phyloP scores from a whole-genome alignment of 495 filamentous ascomycete genomes.

The Trichoderma erinaceum region DNA sequence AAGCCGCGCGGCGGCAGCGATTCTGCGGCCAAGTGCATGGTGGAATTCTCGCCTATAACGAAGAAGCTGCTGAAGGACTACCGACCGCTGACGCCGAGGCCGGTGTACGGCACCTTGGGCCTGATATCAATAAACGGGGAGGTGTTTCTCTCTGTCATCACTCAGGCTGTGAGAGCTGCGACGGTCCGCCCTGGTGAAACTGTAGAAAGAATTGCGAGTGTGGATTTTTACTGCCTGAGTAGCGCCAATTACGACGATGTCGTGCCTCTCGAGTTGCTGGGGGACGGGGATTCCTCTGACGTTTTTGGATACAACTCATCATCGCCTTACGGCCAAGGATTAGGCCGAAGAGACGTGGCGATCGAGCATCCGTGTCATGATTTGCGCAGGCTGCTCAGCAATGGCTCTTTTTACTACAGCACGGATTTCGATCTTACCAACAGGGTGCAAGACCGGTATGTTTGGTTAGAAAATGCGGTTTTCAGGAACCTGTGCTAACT shows the following conservation, averaged over 20 bases:
- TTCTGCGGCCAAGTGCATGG: constrained; percentile 58
- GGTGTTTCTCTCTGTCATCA: constrained; percentile 91
- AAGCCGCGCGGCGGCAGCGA: constrained; percentile 36
- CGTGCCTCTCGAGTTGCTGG: constrained; percentile 47
- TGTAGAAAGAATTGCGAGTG: constrained; percentile 75
- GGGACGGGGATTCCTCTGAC: constrained; percentile 38
- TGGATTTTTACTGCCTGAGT: constrained; percentile 91
- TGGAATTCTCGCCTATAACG: constrained; percentile 71
- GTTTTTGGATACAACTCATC: constrained; percentile 31
- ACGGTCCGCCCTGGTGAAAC: constrained; percentile 80
- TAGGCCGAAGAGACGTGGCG: constrained; percentile 57
- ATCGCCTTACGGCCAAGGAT: constrained; percentile 43
- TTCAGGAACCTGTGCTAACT: constrained; percentile 21
- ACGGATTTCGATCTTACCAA: constrained; percentile 95
- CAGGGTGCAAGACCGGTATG: constrained; percentile 82
- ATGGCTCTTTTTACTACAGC: constrained; percentile 98
- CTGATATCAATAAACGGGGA: constrained; percentile 79
- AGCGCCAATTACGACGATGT: constrained; percentile 76
- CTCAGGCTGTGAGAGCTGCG: constrained; percentile 67
- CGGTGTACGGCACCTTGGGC: constrained; percentile 84
- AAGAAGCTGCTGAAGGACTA: constrained; percentile 65
- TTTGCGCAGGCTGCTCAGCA: constrained; percentile 81
- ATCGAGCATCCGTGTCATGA: constrained; percentile 84
- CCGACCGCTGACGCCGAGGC: constrained; percentile 59
- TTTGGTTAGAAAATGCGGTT: background rate